Conservation (phyloP, 176 grass and related monocot species). For the Canna indica region DNA sequence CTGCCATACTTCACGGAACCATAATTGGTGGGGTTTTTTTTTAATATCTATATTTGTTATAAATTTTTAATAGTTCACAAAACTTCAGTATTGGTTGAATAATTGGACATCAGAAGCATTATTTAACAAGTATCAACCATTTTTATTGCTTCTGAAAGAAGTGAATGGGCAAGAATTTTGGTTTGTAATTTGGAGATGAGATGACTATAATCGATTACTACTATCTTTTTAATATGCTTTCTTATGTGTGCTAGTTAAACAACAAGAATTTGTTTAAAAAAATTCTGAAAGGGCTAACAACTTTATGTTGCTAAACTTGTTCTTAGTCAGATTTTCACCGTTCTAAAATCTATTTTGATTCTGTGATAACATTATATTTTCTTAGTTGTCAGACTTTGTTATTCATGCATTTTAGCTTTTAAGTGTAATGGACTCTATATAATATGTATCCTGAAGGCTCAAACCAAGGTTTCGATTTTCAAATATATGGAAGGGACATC, state of each 20-base stretch:
- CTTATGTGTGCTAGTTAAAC: neutral
- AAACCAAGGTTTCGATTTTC: too few relatives aligned
- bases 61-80: constrained; percentile 3
- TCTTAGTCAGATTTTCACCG: neutral
- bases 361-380: neutral
- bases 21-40: constrained; percentile 66
- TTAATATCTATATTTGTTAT: constrained; percentile 2
- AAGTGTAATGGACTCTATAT: neutral
- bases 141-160: neutral
- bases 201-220: neutral
- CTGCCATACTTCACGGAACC: constrained; percentile 94
- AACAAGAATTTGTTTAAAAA: neutral
- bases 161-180: neutral
- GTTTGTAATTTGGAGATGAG: neutral
- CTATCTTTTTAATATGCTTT: neutral
- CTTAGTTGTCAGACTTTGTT: neutral
- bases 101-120: neutral
- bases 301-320: neutral
- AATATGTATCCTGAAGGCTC: neutral
- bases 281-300: neutral
- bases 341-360: neutral
- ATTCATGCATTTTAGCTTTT: neutral
- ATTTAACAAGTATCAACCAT: neutral
- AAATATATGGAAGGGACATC: too few relatives aligned
- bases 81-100: neutral